Evolutionary conservation across 257 asterid species (phyloP).

Genomic region (Solanum medicagineum): DNA sequence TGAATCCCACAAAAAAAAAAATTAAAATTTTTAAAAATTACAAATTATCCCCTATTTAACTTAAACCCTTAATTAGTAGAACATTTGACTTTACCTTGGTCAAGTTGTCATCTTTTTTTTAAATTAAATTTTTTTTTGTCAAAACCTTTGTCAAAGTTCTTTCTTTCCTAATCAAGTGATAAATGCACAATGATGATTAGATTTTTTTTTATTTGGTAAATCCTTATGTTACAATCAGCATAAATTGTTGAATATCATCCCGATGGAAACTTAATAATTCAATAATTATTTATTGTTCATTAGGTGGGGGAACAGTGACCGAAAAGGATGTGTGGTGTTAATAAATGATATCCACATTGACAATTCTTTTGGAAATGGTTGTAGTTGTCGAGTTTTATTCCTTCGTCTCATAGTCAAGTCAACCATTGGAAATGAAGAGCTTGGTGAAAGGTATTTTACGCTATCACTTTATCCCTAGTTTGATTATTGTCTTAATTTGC

Average conservation of each 20-base stretch:
- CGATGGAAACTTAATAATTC: neutral
- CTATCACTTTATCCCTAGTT: slow-evolving; percentile 7
- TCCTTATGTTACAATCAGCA: neutral
- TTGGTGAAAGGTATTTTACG: neutral
- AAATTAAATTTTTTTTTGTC: too few relatives aligned
- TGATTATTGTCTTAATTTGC: slow-evolving; percentile 7
- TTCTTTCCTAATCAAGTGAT: neutral
- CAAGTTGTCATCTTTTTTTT: too few relatives aligned
- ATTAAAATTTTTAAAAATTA: too few relatives aligned
- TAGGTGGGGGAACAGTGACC: neutral
- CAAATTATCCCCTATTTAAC: too few relatives aligned
- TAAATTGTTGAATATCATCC: neutral
- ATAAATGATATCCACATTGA: neutral
- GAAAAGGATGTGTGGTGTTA: neutral
- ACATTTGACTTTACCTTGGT: too few relatives aligned
- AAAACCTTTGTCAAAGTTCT: too few relatives aligned
- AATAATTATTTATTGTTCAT: neutral
- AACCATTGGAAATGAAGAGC: slow-evolving; percentile 9
- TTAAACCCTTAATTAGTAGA: too few relatives aligned
- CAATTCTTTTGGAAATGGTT: neutral
- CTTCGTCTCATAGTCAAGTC: slow-evolving; percentile 6
- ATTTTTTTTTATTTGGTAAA: neutral
- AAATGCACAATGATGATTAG: neutral
- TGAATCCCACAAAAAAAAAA: too few relatives aligned
- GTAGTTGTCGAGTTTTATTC: neutral